phyloP scores from a whole-genome alignment of 208 protist species.

The Leishmania tropica region DNA sequence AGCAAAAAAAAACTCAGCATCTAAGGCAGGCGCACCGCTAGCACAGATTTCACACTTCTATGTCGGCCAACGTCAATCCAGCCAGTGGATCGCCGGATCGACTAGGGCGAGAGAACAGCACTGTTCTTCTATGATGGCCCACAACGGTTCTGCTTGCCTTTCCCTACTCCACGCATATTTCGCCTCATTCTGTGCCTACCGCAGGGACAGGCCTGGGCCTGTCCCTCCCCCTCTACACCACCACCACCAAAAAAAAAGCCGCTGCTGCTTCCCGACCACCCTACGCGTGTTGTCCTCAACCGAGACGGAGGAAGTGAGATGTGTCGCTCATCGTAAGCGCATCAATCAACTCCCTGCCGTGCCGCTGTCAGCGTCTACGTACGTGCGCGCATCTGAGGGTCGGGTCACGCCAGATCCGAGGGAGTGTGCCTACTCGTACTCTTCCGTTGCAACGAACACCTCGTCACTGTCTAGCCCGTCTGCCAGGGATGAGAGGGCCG shows the following conservation, averaged over 20 bases:
- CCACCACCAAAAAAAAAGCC: background rate
- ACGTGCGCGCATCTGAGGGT: background rate
- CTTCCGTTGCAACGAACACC: constrained; percentile 82
- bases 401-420: background rate
- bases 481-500: constrained; percentile 38
- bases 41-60: background rate
- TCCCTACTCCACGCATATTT: background rate
- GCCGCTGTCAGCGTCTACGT: background rate
- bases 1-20: too few species aligned
- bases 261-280: background rate
- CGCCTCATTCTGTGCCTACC: background rate
- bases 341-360: background rate
- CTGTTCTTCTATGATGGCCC: background rate
- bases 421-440: constrained; percentile 59
- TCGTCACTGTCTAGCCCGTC: constrained; percentile 59
- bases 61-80: background rate
- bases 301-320: background rate
- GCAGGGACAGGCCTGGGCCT: background rate
- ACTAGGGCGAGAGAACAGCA: background rate
- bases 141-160: background rate
- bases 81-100: background rate
- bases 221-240: background rate
- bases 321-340: background rate
- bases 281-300: background rate
- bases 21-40: background rate